Conservation (phyloP, 164 flowering plant genomes). For the Stephania japonica region DNA sequence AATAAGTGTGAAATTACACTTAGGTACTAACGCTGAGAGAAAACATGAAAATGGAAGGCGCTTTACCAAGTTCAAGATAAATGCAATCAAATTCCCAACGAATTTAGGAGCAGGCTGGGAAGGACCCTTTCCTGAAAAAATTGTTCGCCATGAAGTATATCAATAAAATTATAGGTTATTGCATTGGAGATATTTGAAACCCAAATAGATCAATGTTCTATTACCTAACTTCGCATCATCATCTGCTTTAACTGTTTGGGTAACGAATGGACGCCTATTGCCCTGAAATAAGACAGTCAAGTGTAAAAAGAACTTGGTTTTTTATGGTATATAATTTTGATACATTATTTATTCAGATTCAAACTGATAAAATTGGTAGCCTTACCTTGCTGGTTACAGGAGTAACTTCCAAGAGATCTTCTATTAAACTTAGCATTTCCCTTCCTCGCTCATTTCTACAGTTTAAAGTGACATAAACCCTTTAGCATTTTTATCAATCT, state of each 20-base stretch:
- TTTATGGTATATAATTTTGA: background rate
- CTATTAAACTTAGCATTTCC: constrained; percentile 80
- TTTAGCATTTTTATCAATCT: background rate
- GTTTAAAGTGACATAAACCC: constrained; percentile 8
- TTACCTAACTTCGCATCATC: constrained; percentile 87
- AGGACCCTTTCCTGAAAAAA: constrained; percentile 69
- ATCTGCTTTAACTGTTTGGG: constrained; percentile 93
- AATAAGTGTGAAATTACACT: constrained; percentile 2
- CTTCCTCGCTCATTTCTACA: constrained; percentile 90
- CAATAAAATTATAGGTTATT: background rate
- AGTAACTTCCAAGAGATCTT: constrained; percentile 69
- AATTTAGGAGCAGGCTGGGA: constrained; percentile 84
- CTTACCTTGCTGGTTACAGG: constrained; percentile 75
- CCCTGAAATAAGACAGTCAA: constrained; percentile 47
- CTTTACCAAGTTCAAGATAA: constrained; percentile 69
- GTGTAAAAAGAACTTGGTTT: background rate
- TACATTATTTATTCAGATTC: background rate
- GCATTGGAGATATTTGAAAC: background rate
- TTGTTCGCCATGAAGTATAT: background rate
- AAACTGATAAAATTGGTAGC: background rate
- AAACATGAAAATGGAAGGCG: constrained; percentile 4
- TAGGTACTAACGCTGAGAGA: constrained; percentile 2
- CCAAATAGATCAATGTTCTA: background rate
- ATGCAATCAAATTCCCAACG: constrained; percentile 81
- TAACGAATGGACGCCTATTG: constrained; percentile 70